These are phyloP conservation scores for Jacaranda copaia DNA, from an alignment of 257 asterid species.

Conservation along the genomic window DNA sequence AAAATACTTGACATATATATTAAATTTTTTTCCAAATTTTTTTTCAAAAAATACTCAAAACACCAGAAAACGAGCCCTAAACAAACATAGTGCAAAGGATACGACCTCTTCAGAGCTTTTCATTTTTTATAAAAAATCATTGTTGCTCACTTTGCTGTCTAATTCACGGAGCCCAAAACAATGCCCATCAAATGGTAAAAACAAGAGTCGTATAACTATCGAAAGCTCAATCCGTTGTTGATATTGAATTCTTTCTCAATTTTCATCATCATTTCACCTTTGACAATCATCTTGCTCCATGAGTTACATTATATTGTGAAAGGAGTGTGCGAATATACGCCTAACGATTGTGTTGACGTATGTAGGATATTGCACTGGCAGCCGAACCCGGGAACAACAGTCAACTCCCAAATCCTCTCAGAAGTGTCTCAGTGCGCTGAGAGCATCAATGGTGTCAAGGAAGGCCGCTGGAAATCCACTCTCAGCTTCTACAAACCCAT, in stretches of 20 bases:
- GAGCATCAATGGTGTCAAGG: constrained; percentile 86
- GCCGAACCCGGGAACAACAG: constrained; percentile 89
- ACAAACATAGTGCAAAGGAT: too few species aligned
- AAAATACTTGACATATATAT: too few species aligned
- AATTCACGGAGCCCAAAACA: background rate
- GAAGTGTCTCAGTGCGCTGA: constrained; percentile 95
- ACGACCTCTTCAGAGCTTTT: too few species aligned
- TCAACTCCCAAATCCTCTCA: constrained; percentile 81
- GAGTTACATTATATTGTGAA: background rate
- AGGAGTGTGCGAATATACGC: background rate
- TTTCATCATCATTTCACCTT: constrained; percentile 24
- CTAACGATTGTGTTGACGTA: constrained; percentile 22
- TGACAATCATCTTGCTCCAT: background rate
- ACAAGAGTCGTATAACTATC: too few species aligned
- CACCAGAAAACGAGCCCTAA: too few species aligned
- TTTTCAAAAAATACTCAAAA: too few species aligned
- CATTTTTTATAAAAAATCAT: too few species aligned
- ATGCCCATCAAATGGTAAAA: constrained; percentile 70
- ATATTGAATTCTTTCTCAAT: background rate
- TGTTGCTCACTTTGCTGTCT: background rate
- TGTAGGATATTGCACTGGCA: constrained; percentile 96
- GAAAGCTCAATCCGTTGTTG: background rate
- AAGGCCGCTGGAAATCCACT: constrained; percentile 92
- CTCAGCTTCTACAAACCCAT: constrained; percentile 88
- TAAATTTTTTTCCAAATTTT: too few species aligned